These are phyloP conservation scores for Aspergillus egyptiacus DNA, from an alignment of 495 filamentous ascomycete genomes.

Conservation along the genomic window DNA sequence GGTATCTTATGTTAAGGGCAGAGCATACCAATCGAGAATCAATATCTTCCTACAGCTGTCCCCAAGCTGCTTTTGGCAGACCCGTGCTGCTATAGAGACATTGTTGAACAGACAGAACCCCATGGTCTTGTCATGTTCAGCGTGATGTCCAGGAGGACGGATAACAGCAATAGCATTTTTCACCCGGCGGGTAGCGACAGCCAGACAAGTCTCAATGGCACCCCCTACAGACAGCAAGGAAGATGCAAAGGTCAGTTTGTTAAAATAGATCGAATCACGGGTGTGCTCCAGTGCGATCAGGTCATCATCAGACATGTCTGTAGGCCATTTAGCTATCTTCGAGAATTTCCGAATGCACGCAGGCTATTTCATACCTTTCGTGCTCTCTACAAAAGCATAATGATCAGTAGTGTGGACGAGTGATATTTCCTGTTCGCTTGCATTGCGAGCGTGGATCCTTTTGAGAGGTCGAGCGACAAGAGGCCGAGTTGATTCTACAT, in stretches of 20 bases:
- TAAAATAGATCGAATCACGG: constrained; percentile 86
- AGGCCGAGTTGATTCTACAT: constrained; percentile 41
- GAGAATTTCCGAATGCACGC: neutral
- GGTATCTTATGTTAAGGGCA: neutral
- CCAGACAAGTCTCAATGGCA: constrained; percentile 87
- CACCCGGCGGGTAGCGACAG: constrained; percentile 69
- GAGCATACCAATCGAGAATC: constrained; percentile 89
- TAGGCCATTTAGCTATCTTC: constrained; percentile 9
- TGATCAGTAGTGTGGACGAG: constrained; percentile 70
- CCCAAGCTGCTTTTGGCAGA: constrained; percentile 71
- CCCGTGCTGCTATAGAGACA: constrained; percentile 79
- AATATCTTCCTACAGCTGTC: constrained; percentile 78
- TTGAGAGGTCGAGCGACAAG: constrained; percentile 59
- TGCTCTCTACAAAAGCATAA: constrained; percentile 65
- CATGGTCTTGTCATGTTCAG: constrained; percentile 74
- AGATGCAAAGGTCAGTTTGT: constrained; percentile 70
- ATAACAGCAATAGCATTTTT: constrained; percentile 96
- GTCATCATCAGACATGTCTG: constrained; percentile 52
- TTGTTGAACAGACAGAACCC: constrained; percentile 98
- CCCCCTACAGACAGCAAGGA: constrained; percentile 84
- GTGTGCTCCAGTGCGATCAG: constrained; percentile 58
- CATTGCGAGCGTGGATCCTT: constrained; percentile 69
- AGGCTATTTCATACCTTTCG: constrained; percentile 41
- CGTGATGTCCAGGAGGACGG: constrained; percentile 91
- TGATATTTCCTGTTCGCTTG: constrained; percentile 68